Base-by-base conservation (phyloP, 2,329 filamentous ascomycete species). In the Neonectria punicea region DNA sequence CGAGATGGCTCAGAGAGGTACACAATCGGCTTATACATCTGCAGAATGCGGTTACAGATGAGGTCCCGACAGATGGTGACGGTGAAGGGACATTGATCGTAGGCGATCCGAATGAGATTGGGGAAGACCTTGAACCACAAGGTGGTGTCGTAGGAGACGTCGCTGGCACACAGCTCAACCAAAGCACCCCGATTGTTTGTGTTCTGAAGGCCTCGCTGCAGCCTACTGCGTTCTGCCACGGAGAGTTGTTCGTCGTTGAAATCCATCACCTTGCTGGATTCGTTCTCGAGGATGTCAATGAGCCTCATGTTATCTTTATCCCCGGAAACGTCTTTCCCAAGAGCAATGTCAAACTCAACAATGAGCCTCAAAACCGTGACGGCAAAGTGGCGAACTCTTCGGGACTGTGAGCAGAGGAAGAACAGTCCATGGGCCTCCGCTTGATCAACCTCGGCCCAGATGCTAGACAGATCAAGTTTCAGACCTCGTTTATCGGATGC, bases 121-220 rank as follows among this genome's bases (percentile, higher is more conserved):
- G 96, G 97, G 74, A 99, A 99, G 18, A 98, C 91, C 76, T 98
- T 99, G 81, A 96, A 97, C 96, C 96, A 99, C 13, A 99, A 82
- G 0, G 94, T 97, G 3, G 93, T 91, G 76, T 99, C 96, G 74
- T 98, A 98, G 1, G 94, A 93, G 28, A 96, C 90, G 72, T 98
- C 96, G 80, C 96, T 98, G 71, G 93, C 95, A 80, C 96, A 98
- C 25, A 99, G 87, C 76, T 98, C 95, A 36, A 98, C 92, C 18
- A 99, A 83, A 3, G 93, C 95, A 67, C 93, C 94, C 73, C 94
- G 91, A 50, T 90, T 90, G 71, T 93, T 93, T 75, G 90, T 93
- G 76, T 92, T 93, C 71, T 94, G 90, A 78, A 97, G 91, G 9
- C 95, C 95, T 67, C 96, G 90, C 75, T 98, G 94, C 43, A 99